These are phyloP conservation scores for Camillea tinctor DNA, from an alignment of 2,329 filamentous ascomycete species.

Conservation along the genomic window DNA sequence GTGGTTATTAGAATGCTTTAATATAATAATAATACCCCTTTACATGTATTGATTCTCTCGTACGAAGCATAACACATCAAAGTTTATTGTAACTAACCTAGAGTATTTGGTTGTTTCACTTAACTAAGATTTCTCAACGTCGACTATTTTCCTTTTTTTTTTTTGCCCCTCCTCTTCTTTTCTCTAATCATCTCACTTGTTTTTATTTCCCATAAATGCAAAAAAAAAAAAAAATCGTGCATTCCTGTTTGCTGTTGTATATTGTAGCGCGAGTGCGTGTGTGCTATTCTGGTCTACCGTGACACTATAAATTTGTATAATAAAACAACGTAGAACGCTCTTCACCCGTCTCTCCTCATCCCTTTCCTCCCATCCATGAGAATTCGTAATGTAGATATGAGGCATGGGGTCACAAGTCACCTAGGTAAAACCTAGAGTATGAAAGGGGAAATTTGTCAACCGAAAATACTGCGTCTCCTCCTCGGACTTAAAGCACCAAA, in stretches of 20 bases:
- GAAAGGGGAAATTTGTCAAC: not conserved
- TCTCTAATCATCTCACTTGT: too few species aligned
- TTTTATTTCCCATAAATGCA: too few species aligned
- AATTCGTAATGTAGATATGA: not conserved
- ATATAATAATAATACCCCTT: too few species aligned
- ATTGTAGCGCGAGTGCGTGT: not conserved
- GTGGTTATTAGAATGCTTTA: not conserved
- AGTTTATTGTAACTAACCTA: too few species aligned
- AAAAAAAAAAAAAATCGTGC: too few species aligned
- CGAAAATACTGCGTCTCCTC: not conserved
- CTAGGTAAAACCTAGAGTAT: not conserved
- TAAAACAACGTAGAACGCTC: not conserved
- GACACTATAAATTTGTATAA: not conserved
- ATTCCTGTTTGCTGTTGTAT: not conserved
- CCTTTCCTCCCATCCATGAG: too few species aligned
- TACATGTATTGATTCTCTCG: too few species aligned
- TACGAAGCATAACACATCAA: too few species aligned
- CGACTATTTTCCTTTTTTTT: not conserved
- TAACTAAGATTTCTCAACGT: too few species aligned
- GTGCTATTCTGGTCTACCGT: not conserved
- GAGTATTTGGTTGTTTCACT: too few species aligned
- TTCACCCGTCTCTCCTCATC: too few species aligned
- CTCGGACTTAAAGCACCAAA: not conserved
- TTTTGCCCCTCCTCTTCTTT: not conserved
- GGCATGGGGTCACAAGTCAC: too few species aligned